phyloP scores from a whole-genome alignment of 225 moss, liverwort and hornwort genomes.

The Pseudisothecium myosuroides region DNA sequence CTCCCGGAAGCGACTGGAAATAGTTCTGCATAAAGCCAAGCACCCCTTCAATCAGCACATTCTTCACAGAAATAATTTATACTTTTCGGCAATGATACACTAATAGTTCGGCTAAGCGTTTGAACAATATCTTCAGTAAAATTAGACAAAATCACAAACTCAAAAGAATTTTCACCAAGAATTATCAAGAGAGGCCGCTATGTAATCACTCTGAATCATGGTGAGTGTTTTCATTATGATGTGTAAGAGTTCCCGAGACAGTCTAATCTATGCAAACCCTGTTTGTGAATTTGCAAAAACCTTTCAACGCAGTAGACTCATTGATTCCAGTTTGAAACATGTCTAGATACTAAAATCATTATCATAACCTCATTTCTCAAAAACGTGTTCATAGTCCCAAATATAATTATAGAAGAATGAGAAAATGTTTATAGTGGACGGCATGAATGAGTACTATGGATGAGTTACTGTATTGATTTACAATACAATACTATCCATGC shows the following conservation, averaged over 20 bases:
- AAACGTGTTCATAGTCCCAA: neutral
- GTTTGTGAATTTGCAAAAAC: neutral
- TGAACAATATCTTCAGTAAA: neutral
- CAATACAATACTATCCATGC: neutral
- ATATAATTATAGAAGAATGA: neutral
- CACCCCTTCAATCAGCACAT: neutral
- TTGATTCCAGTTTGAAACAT: neutral
- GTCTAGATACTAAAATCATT: neutral
- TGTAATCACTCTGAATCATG: neutral
- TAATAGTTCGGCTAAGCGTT: neutral
- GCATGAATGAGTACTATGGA: neutral
- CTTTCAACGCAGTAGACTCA: neutral
- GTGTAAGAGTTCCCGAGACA: neutral
- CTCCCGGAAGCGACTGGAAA: slow-evolving; percentile 70
- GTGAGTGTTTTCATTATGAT: neutral
- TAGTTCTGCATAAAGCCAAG: slow-evolving; percentile 35
- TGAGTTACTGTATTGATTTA: neutral
- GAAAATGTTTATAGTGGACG: neutral
- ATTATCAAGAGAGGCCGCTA: neutral
- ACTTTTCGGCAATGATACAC: neutral
- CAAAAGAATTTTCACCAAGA: neutral
- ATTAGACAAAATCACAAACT: neutral
- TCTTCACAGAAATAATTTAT: neutral
- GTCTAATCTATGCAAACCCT: slow-evolving; percentile 31
- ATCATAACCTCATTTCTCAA: neutral